These are phyloP conservation scores for Botrytis hyacinthi DNA, from an alignment of 2,329 filamentous ascomycete species.

Conservation along the genomic window DNA sequence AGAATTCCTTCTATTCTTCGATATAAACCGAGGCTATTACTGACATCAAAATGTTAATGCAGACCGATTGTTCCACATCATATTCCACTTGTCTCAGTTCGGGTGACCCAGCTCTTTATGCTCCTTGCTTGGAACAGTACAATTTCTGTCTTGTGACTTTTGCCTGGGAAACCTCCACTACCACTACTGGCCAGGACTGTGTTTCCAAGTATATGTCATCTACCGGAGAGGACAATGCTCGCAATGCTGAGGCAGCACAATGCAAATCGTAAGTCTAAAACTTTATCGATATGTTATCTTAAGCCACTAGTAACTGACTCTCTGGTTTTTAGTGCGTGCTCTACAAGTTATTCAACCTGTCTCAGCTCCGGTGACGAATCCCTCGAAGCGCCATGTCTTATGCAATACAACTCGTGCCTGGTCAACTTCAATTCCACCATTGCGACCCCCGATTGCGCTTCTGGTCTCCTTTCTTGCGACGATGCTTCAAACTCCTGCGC, in stretches of 20 bases:
- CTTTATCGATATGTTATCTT: no score
- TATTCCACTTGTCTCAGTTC: constrained; percentile 10
- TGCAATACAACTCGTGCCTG: constrained; percentile 21
- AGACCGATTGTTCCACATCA: background rate
- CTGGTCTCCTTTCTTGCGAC: background rate
- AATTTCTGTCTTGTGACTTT: constrained; percentile 6
- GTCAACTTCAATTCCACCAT: background rate
- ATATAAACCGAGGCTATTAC: background rate
- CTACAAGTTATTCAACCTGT: constrained; percentile 15
- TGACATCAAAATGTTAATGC: background rate
- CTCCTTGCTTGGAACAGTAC: constrained; percentile 11
- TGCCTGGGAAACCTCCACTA: background rate
- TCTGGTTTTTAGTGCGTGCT: background rate
- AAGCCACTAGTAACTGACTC: background rate
- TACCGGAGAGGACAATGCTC: constrained; percentile 18
- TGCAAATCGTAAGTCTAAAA: constrained; percentile 23
- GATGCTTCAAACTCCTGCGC: constrained; percentile 18
- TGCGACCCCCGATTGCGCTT: background rate
- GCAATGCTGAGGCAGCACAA: constrained; percentile 19
- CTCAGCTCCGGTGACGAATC: constrained; percentile 18
- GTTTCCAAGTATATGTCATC: constrained; percentile 23
- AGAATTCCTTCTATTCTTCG: background rate
- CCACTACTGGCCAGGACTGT: constrained; percentile 19
- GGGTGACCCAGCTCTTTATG: background rate
- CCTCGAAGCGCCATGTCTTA: constrained; percentile 17